phyloP scores from a whole-genome alignment of 208 protist genomes.

The Sergeia podlipaevii region DNA sequence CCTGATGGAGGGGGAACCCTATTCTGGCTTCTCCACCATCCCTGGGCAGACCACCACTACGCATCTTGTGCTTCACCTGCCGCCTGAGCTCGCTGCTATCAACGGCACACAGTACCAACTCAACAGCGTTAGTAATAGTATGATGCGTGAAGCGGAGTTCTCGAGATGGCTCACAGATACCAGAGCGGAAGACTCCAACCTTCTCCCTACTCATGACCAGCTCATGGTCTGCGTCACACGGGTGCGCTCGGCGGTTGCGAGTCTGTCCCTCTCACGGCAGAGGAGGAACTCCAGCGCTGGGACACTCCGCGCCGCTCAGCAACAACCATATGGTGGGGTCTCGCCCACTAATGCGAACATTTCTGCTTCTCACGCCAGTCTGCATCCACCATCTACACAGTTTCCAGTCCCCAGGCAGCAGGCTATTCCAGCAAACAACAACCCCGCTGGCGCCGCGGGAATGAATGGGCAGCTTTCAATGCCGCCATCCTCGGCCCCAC shows the following conservation, averaged over 20 bases:
- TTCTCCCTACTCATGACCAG: slow-evolving; percentile 26
- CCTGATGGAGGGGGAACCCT: slow-evolving; percentile 42
- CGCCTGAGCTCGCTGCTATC: slow-evolving; percentile 35
- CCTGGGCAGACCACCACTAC: slow-evolving; percentile 31
- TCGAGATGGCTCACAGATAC: slow-evolving; percentile 47
- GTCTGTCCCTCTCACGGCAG: not conserved
- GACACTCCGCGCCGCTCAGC: no score
- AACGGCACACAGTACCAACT: slow-evolving; percentile 79
- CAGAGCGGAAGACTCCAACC: slow-evolving; percentile 13
- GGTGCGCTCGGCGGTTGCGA: slow-evolving; percentile 13
- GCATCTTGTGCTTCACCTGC: slow-evolving; percentile 57
- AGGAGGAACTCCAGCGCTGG: no score
- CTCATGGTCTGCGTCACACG: slow-evolving; percentile 22
- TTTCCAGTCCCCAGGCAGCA: no score
- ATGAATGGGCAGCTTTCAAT: no score
- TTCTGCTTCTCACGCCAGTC: no score
- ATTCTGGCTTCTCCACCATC: slow-evolving; percentile 67
- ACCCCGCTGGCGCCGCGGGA: no score
- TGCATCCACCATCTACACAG: no score
- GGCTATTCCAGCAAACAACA: no score
- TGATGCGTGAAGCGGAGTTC: slow-evolving; percentile 70
- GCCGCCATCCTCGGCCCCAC: no score
- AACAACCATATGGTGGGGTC: not conserved
- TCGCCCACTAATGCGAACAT: no score
- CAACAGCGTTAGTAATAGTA: slow-evolving; percentile 83